Evolutionary conservation across 345 rosid genomes (phyloP).

Genomic region (Streptanthus diversifolius): DNA sequence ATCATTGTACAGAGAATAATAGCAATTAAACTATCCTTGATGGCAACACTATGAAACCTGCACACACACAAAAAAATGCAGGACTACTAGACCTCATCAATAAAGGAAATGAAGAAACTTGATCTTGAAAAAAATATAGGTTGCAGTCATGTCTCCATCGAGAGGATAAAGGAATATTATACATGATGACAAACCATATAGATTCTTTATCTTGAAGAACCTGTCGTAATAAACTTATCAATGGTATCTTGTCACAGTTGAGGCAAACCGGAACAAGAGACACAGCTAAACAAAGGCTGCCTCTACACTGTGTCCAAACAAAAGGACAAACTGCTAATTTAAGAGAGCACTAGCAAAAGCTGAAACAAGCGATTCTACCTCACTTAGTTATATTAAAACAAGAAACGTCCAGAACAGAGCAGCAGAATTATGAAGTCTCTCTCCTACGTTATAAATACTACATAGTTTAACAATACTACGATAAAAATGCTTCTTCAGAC

Average conservation of each 20-base stretch:
- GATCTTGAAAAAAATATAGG: neutral
- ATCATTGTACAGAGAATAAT: neutral
- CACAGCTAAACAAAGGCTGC: conserved; percentile 9
- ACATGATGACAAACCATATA: neutral
- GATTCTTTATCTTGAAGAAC: conserved; percentile 1
- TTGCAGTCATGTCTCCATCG: neutral
- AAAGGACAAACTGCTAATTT: neutral
- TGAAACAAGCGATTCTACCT: conserved; percentile 16
- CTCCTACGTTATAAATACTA: conserved; percentile 28
- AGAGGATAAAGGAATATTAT: neutral
- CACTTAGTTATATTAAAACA: conserved; percentile 6
- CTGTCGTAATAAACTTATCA: neutral
- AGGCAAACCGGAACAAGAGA: neutral
- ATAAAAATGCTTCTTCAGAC: conserved; percentile 20
- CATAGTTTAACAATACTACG: conserved; percentile 17
- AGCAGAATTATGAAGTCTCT: conserved; percentile 20
- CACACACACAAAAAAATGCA: conserved; percentile 1
- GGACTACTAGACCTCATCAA: neutral
- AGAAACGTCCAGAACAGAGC: conserved; percentile 10
- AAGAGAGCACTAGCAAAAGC: neutral
- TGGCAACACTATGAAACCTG: conserved; percentile 19
- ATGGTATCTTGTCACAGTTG: neutral
- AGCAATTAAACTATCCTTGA: neutral
- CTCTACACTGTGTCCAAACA: neutral
- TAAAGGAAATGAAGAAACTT: neutral